Evolutionary conservation across 208 protist species (phyloP), one percentile per base, ranked within the genome.

Genomic region (Wallacemonas sp.): DNA sequence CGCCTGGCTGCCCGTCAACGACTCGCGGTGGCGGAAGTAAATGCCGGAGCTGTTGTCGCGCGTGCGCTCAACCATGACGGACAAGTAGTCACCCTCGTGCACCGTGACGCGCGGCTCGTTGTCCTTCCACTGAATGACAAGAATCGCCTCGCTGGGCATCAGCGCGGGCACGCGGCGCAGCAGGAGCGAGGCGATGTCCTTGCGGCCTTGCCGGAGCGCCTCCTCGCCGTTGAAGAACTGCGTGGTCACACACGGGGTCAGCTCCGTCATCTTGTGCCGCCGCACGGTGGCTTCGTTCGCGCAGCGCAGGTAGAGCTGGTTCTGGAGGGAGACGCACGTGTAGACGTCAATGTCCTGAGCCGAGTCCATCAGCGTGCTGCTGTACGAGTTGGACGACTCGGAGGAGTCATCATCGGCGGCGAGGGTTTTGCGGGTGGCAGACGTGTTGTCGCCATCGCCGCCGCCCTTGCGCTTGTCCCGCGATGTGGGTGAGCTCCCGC

Each of bases 281-380:
- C 64, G 68, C 68, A 73, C 31, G 0, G 72, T 83, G 14, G 74
- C 69, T 52, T 86, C 81, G 69, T 81, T 70, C 48, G 74, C 77
- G 57, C 81, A 86, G 18, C 77, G 72, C 39, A 83, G 48, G 66
- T 86, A 86, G 18, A 86, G 61, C 77, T 83, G 81, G 29, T 33
- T 55, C 67, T 82, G 76, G 42, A 61, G 72, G 18, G 68, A 81
- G 41, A 83, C 63, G 61, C 77, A 86, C 11, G 81, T 83, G 81
- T 83, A 86, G 22, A 76, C 73, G 62, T 86, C 81, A 61, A 86
- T 75, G 67, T 79, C 55, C 25, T 67, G 62, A 39, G 71, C 65
- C 5, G 67, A 67, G 3, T 80, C 72, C 45, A 86, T 48, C 46
- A 86, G 48, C 44, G 67, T 76, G 65, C 80, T 86, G 52, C 50